These are phyloP conservation scores for Inga laurina DNA, from an alignment of 306 rosid genomes.

Conservation along the genomic window DNA sequence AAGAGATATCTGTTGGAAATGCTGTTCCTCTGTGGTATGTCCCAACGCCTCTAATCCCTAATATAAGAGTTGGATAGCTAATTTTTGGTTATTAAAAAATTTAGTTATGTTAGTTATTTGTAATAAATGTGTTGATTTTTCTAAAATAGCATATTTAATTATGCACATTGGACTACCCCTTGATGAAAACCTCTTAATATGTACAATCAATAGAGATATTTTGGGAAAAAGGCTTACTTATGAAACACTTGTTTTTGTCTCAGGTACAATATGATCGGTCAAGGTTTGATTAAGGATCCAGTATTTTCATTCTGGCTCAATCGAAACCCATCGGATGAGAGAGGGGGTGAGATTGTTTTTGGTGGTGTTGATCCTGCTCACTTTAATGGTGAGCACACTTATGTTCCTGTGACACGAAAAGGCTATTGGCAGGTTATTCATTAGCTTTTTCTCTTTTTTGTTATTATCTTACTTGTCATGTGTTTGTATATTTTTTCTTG, in stretches of 20 bases:
- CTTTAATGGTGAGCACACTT: conserved; percentile 78
- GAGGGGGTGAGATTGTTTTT: conserved; percentile 95
- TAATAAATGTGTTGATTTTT: too few species aligned
- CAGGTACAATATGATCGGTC: conserved; percentile 91
- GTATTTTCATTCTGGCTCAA: conserved; percentile 96
- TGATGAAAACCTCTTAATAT: too few species aligned
- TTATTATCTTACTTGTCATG: neutral
- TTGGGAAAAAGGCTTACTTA: neutral
- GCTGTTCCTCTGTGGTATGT: conserved; percentile 87
- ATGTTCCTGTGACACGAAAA: conserved; percentile 78
- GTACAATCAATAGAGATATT: too few species aligned
- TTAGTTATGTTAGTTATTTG: too few species aligned
- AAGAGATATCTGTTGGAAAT: conserved; percentile 83
- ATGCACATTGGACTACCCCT: too few species aligned
- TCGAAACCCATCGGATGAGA: conserved; percentile 68
- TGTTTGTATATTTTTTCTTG: neutral
- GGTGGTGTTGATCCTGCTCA: conserved; percentile 94
- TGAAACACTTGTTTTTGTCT: conserved; percentile 22
- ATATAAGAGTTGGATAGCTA: too few species aligned
- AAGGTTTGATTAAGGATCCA: conserved; percentile 75
- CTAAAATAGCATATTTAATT: too few species aligned
- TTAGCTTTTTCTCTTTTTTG: neutral
- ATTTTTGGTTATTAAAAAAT: too few species aligned
- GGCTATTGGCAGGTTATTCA: conserved; percentile 95
- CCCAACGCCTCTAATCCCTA: too few species aligned